These are phyloP conservation scores for Calonectria leucothoes DNA, from an alignment of 2,329 filamentous ascomycete genomes.

Conservation along the genomic window DNA sequence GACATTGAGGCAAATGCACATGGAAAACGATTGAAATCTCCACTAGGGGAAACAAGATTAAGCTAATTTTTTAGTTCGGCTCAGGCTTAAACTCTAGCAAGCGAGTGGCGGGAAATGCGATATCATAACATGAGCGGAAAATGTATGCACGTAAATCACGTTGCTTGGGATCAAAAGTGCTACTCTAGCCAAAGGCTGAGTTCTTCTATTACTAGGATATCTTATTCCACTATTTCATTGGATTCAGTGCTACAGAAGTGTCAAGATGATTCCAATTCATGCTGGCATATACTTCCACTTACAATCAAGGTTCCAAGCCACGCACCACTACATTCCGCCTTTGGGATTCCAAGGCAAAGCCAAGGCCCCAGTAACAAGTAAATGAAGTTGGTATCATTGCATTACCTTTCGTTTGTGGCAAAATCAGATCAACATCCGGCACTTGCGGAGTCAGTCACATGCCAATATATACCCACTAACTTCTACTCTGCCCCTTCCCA, in stretches of 20 bases:
- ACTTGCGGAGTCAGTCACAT: neutral
- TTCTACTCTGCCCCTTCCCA: neutral
- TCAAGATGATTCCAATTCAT: no score
- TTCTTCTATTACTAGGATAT: no score
- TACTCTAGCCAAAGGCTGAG: neutral
- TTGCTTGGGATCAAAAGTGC: neutral
- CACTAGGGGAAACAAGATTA: neutral
- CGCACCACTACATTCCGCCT: neutral
- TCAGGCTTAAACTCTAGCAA: neutral
- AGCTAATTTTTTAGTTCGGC: neutral
- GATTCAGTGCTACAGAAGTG: no score
- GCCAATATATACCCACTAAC: neutral
- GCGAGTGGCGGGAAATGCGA: neutral
- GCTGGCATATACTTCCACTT: neutral
- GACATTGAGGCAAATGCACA: neutral
- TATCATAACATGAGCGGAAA: no score
- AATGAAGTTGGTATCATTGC: neutral
- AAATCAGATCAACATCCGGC: no score
- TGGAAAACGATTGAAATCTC: neutral
- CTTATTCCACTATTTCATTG: no score
- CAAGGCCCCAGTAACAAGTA: neutral
- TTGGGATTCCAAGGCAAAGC: neutral
- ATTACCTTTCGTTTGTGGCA: neutral
- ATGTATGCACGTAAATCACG: no score
- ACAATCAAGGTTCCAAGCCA: neutral